phyloP scores from a whole-genome alignment of 2,329 filamentous ascomycete species.

The Penicillium brasilianum region DNA sequence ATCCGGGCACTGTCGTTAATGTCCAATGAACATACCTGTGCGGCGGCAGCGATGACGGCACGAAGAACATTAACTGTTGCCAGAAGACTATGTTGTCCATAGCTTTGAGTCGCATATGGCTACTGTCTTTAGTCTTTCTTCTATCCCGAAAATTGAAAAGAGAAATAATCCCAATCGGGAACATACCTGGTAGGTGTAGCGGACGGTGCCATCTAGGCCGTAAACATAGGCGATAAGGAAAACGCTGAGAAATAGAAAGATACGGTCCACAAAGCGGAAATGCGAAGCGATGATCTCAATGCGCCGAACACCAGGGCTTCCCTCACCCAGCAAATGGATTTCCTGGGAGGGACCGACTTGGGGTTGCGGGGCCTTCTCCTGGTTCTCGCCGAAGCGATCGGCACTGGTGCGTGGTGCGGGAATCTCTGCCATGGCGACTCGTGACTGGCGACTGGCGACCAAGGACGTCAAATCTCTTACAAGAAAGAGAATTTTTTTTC shows the following conservation, averaged over 20 bases:
- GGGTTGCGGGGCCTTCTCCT: constrained; percentile 15
- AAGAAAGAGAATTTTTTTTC: no score
- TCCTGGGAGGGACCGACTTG: constrained; percentile 5
- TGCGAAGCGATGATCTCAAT: constrained; percentile 62
- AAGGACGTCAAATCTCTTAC: neutral
- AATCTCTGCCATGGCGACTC: constrained; percentile 2
- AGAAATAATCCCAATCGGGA: neutral
- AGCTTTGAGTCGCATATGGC: constrained; percentile 60
- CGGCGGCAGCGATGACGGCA: constrained; percentile 64
- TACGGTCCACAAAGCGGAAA: constrained; percentile 58
- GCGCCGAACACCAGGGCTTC: constrained; percentile 61
- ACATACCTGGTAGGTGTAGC: constrained; percentile 55
- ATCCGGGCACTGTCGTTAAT: no score
- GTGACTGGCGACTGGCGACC: neutral
- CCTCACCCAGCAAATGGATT: constrained; percentile 17
- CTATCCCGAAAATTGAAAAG: no score
- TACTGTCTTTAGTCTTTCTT: constrained; percentile 19
- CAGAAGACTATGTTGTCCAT: constrained; percentile 59
- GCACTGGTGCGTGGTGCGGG: neutral
- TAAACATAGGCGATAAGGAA: constrained; percentile 70
- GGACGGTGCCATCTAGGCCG: constrained; percentile 63
- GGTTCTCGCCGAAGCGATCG: constrained; percentile 3
- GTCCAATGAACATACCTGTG: constrained; percentile 44
- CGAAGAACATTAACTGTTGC: constrained; percentile 64
- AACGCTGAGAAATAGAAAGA: constrained; percentile 64